Percentiles rank a stretch among this genome's conserved stretches.
phyloP scores from a whole-genome alignment of 495 filamentous ascomycete species.

The Hypoxylon perforatum region DNA sequence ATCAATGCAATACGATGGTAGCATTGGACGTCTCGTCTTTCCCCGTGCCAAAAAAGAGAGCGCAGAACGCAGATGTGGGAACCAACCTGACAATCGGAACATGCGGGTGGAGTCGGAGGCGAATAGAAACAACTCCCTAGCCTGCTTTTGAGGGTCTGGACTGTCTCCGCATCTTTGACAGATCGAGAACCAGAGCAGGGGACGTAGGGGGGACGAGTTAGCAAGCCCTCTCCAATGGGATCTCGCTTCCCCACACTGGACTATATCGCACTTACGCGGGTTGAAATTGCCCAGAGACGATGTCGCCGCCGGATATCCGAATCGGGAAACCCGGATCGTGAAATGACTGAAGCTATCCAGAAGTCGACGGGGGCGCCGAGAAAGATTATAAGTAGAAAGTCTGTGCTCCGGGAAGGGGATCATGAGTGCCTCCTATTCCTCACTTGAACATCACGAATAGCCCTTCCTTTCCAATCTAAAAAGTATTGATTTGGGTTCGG shows the following conservation, averaged over 20 bases:
- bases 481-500: constrained; percentile 1
- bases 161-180: constrained; percentile 24
- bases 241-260: constrained; percentile 34
- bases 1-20: constrained; percentile 29
- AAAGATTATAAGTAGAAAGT: constrained; percentile 28
- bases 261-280: constrained; percentile 27
- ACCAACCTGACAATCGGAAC: constrained; percentile 30
- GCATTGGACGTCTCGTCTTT: constrained; percentile 15
- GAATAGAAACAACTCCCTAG: constrained; percentile 19
- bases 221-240: constrained; percentile 26
- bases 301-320: constrained; percentile 39
- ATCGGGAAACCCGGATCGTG: constrained; percentile 27
- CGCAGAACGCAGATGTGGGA: constrained; percentile 21
- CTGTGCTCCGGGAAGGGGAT: background rate
- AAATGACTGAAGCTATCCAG: constrained; percentile 18
- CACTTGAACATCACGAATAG: constrained; percentile 5
- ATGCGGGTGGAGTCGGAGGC: constrained; percentile 25
- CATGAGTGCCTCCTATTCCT: background rate
- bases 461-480: constrained; percentile 5
- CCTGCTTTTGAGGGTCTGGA: constrained; percentile 30
- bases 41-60: constrained; percentile 29
- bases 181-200: constrained; percentile 30
- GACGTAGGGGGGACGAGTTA: constrained; percentile 28
- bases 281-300: constrained; percentile 17
- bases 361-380: constrained; percentile 4